Evolutionary conservation across 1,284 basidiomycete species (phyloP), one percentile per base, ranked within the genome.

Genomic region (Singerocomus inundabilis): DNA sequence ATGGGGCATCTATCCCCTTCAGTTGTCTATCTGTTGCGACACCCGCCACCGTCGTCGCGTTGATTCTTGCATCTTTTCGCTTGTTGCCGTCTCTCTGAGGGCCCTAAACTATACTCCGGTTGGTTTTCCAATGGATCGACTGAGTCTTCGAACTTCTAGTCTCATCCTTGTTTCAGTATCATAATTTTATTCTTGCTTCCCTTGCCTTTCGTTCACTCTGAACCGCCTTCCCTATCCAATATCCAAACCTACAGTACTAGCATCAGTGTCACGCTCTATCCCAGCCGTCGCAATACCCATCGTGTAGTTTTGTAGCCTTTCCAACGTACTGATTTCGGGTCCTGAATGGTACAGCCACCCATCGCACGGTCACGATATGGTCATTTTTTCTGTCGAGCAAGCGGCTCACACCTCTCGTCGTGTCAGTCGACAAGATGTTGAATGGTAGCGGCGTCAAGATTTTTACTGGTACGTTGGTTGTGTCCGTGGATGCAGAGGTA

Each of bases 401-500:
- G 21, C 4, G 4, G 21, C 21, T 21, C 21, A 21, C 21, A 21
- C 21, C 21, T 48, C 42, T 51, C 46, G 42, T 51, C 25, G 46
- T 44, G 35, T 51, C 46, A 48, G 47, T 48, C 48, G 46, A 55
- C 55, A 54, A 53, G 52, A 90, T 90, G 86, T 73, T 90, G 67
- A 86, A 84, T 68, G 84, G 88, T 54, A 85, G 81, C 59, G 85
- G 88, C 61, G 93, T 97, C 74, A 95, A 95, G 75, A 83, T 96
- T 55, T 95, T 96, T 70, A 82, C 91, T 51, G 93, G 93, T 93
- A 56, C 58, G 86, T 74, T 51, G 4, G 36, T 30, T 12, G 39
- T 35, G 24, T 38, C 35, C 45, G 16, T 50, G 25, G 16, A 16
- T 0, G 6, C 30, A 28, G 39, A 41, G 34, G 45, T 44, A 38